Conservation (phyloP, 352 stramenopile species). For the Phytophthora constricta region DNA sequence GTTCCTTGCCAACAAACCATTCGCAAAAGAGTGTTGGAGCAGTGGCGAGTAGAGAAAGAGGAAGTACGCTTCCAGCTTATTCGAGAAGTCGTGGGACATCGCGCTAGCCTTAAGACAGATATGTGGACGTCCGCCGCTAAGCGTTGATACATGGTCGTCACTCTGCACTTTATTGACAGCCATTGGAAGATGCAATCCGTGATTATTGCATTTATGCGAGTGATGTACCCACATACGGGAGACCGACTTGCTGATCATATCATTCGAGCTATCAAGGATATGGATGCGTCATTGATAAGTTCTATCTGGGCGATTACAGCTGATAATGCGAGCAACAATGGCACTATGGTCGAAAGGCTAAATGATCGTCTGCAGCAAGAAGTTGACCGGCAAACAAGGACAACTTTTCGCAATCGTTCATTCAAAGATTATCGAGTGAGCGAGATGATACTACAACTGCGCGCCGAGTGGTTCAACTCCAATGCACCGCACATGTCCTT, state of each 20-base stretch:
- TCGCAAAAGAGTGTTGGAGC: background rate
- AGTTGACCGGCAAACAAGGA: background rate
- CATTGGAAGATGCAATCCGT: constrained; percentile 17
- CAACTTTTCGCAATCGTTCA: background rate
- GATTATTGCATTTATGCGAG: constrained; percentile 21
- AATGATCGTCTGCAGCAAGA: background rate
- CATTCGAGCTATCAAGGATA: background rate
- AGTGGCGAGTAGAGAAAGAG: constrained; percentile 10
- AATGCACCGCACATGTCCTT: background rate
- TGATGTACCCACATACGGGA: background rate
- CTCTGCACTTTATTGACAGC: constrained; percentile 23
- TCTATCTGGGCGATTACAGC: constrained; percentile 4
- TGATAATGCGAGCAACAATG: background rate
- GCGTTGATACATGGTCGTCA: constrained; percentile 23
- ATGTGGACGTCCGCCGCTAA: constrained; percentile 27
- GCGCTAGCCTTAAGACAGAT: constrained; percentile 22
- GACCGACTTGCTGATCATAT: background rate
- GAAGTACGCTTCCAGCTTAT: background rate
- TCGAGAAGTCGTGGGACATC: constrained; percentile 4
- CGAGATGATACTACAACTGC: background rate
- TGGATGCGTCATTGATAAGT: background rate
- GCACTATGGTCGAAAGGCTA: background rate
- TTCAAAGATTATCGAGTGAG: background rate
- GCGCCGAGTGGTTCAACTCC: background rate
- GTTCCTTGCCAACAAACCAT: constrained; percentile 6